Conservation (phyloP, 164 flowering plant species). For the Tinospora cordifolia region DNA sequence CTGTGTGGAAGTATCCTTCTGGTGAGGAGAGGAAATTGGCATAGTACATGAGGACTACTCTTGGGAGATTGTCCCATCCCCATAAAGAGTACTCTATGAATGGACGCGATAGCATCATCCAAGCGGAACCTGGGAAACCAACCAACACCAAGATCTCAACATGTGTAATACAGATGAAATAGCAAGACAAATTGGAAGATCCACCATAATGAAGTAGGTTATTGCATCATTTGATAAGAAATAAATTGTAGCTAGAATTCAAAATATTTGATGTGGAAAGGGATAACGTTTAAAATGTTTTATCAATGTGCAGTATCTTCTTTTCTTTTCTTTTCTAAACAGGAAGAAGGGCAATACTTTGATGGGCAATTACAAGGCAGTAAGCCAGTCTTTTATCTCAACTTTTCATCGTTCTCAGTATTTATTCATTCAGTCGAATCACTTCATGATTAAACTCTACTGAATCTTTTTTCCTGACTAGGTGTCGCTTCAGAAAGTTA, state of each 20-base stretch:
- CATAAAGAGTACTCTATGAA: constrained; percentile 65
- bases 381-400: not conserved
- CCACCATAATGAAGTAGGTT: no score
- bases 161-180: not conserved
- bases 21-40: constrained; percentile 88
- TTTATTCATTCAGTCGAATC: no score
- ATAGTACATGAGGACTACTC: constrained; percentile 72
- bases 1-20: constrained; percentile 88
- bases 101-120: constrained; percentile 87
- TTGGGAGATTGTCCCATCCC: constrained; percentile 90
- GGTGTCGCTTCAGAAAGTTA: not conserved
- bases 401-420: not conserved
- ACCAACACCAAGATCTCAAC: not conserved
- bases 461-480: not conserved
- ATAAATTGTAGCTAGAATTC: no score
- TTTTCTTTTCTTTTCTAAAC: no score
- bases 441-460: no score
- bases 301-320: no score
- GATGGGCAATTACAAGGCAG: no score
- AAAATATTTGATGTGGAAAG: no score
- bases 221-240: no score
- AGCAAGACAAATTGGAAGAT: no score
- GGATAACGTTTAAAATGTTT: no score
- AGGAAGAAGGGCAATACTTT: no score
- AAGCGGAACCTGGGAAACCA: constrained; percentile 64